phyloP scores from a whole-genome alignment of 106 monocot species.

The Dioscorea alata region DNA sequence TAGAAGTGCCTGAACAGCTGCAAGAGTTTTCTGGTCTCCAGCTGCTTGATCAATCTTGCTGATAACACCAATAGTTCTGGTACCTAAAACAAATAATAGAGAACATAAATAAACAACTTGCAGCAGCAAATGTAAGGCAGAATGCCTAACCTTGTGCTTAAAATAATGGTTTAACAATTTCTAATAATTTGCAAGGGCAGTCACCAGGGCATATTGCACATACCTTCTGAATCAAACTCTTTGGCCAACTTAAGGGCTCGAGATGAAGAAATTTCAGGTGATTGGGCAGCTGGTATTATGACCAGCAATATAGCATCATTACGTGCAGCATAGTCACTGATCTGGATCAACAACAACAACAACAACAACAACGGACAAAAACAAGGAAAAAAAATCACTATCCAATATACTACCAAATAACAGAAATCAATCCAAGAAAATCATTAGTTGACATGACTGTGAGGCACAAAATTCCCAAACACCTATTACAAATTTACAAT shows the following conservation, averaged over 20 bases:
- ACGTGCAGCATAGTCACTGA: conserved; percentile 37
- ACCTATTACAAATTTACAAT: background rate
- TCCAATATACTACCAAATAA: background rate
- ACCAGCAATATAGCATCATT: conserved; percentile 51
- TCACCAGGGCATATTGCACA: background rate
- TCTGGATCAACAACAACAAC: conserved; percentile 20
- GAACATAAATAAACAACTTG: background rate
- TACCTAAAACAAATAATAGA: conserved; percentile 15
- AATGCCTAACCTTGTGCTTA: background rate
- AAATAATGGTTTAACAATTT: background rate
- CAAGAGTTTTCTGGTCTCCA: conserved; percentile 39
- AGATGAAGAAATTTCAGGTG: conserved; percentile 43
- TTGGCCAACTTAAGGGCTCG: conserved; percentile 41
- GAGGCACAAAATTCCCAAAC: background rate
- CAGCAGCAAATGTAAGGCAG: background rate
- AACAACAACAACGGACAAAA: conserved; percentile 5
- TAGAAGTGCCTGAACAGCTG: conserved; percentile 43
- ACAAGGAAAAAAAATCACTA: background rate
- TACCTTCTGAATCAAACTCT: conserved; percentile 48
- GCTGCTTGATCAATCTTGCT: conserved; percentile 49
- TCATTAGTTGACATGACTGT: no score
- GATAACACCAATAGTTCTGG: conserved; percentile 46
- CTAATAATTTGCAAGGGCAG: background rate
- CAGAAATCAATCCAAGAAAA: no score
- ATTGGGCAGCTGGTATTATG: conserved; percentile 37